Conservation (phyloP, 371 early-diverging fungal species). For the Mucor piriformis region DNA sequence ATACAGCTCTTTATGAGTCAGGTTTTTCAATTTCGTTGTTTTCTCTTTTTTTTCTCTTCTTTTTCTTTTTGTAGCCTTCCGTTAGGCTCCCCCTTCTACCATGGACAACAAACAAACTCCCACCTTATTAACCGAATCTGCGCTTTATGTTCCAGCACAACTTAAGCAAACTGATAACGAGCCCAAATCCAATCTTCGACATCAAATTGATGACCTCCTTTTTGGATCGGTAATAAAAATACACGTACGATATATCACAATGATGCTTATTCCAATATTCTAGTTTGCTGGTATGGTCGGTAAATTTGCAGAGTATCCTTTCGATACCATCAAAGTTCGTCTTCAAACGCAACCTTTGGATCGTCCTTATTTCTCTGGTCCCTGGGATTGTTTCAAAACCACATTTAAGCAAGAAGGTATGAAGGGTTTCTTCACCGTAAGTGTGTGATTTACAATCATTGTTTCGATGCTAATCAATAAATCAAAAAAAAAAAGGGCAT, state of each 20-base stretch:
- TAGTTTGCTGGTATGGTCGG: constrained; percentile 88
- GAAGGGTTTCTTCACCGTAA: constrained; percentile 79
- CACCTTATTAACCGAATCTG: no score
- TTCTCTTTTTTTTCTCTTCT: no score
- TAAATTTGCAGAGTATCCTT: constrained; percentile 94
- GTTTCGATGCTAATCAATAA: neutral
- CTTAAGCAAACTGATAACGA: neutral
- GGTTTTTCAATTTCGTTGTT: no score
- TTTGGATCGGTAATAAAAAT: constrained; percentile 36
- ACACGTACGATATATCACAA: no score
- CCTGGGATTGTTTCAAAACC: constrained; percentile 80
- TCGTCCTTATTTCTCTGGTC: constrained; percentile 74
- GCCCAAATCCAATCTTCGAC: constrained; percentile 19
- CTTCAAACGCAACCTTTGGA: constrained; percentile 87
- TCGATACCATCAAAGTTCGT: constrained; percentile 96
- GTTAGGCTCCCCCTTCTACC: no score
- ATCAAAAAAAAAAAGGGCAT: constrained; percentile 66
- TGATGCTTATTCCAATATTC: neutral
- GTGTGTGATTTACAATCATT: neutral
- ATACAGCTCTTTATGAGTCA: no score
- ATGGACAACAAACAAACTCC: no score
- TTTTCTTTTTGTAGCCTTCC: no score
- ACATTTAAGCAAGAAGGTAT: constrained; percentile 76
- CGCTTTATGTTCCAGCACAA: no score
- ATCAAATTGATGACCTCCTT: constrained; percentile 33